A percentile compares a stretch with the other conserved stretches of the same genome.
Evolutionary conservation across 202 grass and related monocot species (phyloP).

Genomic region (Zizania palustris): DNA sequence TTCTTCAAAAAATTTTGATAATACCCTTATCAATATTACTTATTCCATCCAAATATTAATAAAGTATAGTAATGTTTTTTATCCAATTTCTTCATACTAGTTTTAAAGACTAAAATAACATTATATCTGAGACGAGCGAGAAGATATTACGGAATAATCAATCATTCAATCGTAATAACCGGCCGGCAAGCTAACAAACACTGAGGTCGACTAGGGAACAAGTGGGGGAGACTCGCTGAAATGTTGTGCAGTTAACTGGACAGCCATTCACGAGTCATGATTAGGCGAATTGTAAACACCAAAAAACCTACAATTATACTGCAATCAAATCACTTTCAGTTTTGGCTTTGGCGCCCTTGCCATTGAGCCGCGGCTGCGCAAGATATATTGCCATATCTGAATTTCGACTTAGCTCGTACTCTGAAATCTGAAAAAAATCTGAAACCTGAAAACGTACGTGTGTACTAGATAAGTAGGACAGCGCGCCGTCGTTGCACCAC

Average conservation of each 20-base stretch:
- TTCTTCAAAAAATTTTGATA: no score
- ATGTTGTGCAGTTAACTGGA: background rate
- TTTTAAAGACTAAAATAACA: no score
- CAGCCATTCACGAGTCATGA: background rate
- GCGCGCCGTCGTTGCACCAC: background rate
- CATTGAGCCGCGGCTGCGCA: no score
- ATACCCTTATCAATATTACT: no score
- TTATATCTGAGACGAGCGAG: no score
- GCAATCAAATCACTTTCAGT: background rate
- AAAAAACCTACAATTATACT: background rate
- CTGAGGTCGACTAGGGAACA: slow-evolving; percentile 8
- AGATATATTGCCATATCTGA: background rate
- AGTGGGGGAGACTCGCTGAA: background rate
- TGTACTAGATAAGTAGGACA: background rate
- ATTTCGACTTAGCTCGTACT: background rate
- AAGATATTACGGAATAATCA: slow-evolving; percentile 10
- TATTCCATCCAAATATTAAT: no score
- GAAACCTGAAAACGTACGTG: background rate
- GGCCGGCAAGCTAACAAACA: background rate
- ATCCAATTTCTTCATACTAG: no score
- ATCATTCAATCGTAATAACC: background rate
- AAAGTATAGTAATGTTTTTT: no score
- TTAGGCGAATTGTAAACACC: background rate
- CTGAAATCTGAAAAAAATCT: no score
- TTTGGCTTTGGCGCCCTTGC: background rate